Base-by-base conservation (phyloP, 148 eudicot species). In the Vaccinium macrocarpon region DNA sequence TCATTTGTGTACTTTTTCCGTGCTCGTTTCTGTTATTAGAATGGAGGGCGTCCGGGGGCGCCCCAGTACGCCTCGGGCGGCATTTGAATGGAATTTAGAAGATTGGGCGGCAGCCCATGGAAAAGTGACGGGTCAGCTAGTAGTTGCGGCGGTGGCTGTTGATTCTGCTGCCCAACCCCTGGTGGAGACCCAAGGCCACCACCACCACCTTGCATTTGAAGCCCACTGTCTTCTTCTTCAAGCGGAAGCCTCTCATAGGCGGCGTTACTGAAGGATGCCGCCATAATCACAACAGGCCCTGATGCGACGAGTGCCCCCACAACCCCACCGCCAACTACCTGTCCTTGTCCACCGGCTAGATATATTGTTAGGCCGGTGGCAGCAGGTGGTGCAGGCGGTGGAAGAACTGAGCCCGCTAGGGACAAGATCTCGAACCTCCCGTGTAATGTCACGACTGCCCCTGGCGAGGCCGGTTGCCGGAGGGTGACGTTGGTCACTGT, bases 351-450 rank as follows among this genome's bases (percentile, higher is more conserved):
- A 2, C 97, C 97, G 0, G 97, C 96, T 13, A 95, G 76, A 84
- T 95, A 95, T 16, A 95, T 91, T 6, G 95, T 93, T 14, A 95
- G 85, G 25, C 96, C 95, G 0, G 96, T 93, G 4, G 98, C 96
- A 0, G 95, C 93, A 0, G 98, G 96, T 0, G 98, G 98, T 3
- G 98, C 98, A 0, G 98, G 98, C 0, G 96, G 95, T 0, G 98
- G 98, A 6, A 95, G 86, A 68, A 95, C 91, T 0, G 98, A 95
- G 5, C 98, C 98, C 0, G 98, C 84, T 12, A 95, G 77, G 0
- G 98, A 93, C 16, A 95, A 62, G 91, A 95, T 91, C 92, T 95
- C 98, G 82, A 95, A 95, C 72, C 98, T 68, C 4, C 98, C 98
- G 72, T 93, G 98, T 21, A 95, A 80, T 6, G 95, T 95, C 19